These are phyloP conservation scores for Bipolaris bicolor DNA, from an alignment of 2,329 filamentous ascomycete species.

Conservation along the genomic window DNA sequence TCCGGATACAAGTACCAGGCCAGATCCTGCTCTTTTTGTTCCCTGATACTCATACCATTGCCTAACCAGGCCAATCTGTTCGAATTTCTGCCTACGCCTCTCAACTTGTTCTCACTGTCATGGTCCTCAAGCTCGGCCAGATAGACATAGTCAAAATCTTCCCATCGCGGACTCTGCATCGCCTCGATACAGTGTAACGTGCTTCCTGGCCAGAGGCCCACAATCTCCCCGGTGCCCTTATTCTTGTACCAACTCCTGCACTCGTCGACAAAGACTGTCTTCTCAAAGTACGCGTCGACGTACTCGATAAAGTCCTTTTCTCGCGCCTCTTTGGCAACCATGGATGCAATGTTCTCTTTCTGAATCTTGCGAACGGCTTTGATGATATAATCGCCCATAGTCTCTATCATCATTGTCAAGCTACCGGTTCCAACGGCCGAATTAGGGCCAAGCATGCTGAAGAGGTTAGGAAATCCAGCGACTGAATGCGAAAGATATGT, in stretches of 20 bases:
- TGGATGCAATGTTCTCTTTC: constrained; percentile 50
- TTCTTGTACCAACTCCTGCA: constrained; percentile 48
- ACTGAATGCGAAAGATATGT: constrained; percentile 42
- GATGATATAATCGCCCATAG: constrained; percentile 49
- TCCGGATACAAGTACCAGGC: constrained; percentile 52
- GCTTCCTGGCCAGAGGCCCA: constrained; percentile 46
- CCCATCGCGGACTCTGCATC: constrained; percentile 44
- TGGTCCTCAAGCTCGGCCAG: constrained; percentile 22
- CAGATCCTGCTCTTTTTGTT: constrained; percentile 44
- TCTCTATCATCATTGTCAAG: constrained; percentile 52
- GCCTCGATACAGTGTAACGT: constrained; percentile 43
- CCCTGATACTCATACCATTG: constrained; percentile 39
- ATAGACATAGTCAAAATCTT: constrained; percentile 45
- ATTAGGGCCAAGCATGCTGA: constrained; percentile 53
- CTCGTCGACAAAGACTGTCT: constrained; percentile 43
- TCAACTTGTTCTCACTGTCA: constrained; percentile 8
- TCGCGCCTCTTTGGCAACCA: constrained; percentile 38
- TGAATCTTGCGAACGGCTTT: constrained; percentile 52
- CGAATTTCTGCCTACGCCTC: constrained; percentile 22
- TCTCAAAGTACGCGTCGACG: constrained; percentile 42
- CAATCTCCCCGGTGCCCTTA: constrained; percentile 30
- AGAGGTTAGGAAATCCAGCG: constrained; percentile 48
- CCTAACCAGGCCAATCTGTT: constrained; percentile 45
- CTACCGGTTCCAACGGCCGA: constrained; percentile 49
- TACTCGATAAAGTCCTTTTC: constrained; percentile 41